Evolutionary conservation across 169 alveolate genomes (phyloP), one percentile per base, ranked within the genome.

Genomic region (Eimeria tenella): DNA sequence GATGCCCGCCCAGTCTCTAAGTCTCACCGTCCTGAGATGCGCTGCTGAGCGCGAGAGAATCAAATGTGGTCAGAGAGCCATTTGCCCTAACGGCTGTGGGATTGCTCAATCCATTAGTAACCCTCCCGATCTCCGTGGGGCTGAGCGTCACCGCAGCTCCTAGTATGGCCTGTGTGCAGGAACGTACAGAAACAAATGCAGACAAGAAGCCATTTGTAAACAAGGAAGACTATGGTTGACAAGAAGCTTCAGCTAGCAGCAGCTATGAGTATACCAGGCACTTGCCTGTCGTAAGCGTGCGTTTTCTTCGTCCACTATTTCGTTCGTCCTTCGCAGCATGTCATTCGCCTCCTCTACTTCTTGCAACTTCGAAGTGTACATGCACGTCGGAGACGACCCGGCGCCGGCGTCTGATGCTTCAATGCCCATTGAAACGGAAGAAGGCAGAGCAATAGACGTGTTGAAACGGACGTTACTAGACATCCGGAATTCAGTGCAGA

Each of bases 311-410:
- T 79, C 87, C 0, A 53, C 87, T 6, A 50, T 5, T 5, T 23
- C 87, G 11, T 79, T 79, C 13, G 87, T 21, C 8, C 50, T 10
- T 21, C 87, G 58, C 11, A 79, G 70, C 5, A 19, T 79, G 49
- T 79, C 87, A 53, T 79, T 79, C 15, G 70, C 70, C 25, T 53
- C 70, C 19, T 79, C 71, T 5, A 79, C 42, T 49, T 79, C 71
- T 68, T 53, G 68, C 71, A 79, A 42, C 70, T 79, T 79, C 19
- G 71, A 11, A 49, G 71, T 79, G 87, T 79, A 79, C 53, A 79
- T 23, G 25, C 87, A n/a, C 62, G 23, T 7, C 17, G 68, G 50
- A 17, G 87, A 50, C 4, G 42, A 1, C 11, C 19, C 53, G 3
- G 8, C 58, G 56, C 55, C 77, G 11, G n/a, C 77, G 11, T 68